Base-by-base conservation (phyloP, 345 rosid genomes). In the Syzygium aqueum region DNA sequence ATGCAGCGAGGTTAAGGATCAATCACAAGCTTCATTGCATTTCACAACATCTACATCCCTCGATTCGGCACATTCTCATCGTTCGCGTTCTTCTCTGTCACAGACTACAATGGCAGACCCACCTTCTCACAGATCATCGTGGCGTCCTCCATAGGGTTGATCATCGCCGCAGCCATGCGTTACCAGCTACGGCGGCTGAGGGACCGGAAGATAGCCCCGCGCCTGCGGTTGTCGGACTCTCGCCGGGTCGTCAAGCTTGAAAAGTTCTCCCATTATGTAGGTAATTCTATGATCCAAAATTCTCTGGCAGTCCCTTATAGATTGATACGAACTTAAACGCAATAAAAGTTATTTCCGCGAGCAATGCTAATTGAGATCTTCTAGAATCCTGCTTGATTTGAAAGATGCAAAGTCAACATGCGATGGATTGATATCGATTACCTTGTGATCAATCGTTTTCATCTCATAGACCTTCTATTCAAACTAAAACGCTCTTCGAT, bases 251-350 rank as follows among this genome's bases (percentile, higher is more conserved):
- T 90, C 86, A 95, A 92, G 90, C 93, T 97, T 11, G 99, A 97
- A 87, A 90, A 96, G 88, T 97, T 96, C 91, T 92, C 99, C 53
- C 96, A 93, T 88, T 97, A 96, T 92, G 98, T 96, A 67, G 99
- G 99, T 96, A 92, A 92, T 82, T 80, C 46, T 52, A 53, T 49
- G 40, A 82, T 51, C 67, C 43, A 10, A 51, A 67, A 46, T 15
- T 85, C 63, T 19, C 54, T 59, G 22, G 9, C 82, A 37, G 23
- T 33, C 82, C 25, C 27, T 33, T 4, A 17, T 10, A 25, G 80
- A 11, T 37, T 19, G 3, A 73, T 73, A 37, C 5, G 22, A 40
- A 0, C 46, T 73, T 73, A 10, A 73, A 73, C 19, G 49, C 22
- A 73, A 10, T 21, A 37, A 37, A 19, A 40, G 21, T 40, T 19